Conservation (phyloP, 2,329 filamentous ascomycete genomes). For the Hyphodiscus sp. region DNA sequence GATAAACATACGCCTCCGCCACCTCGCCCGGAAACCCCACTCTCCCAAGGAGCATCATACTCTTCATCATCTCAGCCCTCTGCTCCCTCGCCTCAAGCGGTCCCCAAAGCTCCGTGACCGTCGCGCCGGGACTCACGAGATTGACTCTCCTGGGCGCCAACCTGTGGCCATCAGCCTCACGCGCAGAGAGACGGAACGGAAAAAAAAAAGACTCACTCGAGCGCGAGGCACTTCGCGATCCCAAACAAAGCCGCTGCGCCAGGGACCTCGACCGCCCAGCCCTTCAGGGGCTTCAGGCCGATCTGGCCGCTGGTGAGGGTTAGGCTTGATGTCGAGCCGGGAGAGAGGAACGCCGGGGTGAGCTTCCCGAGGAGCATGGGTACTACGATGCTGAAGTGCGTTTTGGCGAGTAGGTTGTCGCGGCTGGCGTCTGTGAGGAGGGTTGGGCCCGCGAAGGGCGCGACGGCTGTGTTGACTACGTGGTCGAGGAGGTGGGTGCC, state of each 20-base stretch:
- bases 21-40: constrained; percentile 30
- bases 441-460: neutral
- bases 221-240: constrained; percentile 47
- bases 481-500: constrained; percentile 9
- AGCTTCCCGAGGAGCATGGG: constrained; percentile 6
- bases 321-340: constrained; percentile 11
- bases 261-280: constrained; percentile 40
- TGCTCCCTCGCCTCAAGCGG: neutral
- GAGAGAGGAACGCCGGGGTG: constrained; percentile 5
- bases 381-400: neutral
- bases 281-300: constrained; percentile 7
- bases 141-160: constrained; percentile 58
- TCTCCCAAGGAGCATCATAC: constrained; percentile 14
- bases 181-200: no score
- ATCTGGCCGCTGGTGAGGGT: constrained; percentile 14
- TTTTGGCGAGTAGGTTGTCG: neutral
- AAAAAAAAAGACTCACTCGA: constrained; percentile 36
- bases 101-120: constrained; percentile 41
- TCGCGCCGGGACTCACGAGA: constrained; percentile 48
- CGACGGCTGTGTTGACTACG: constrained; percentile 14
- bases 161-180: no score
- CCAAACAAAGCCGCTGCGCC: constrained; percentile 44
- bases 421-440: constrained; percentile 1
- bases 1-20: constrained; percentile 36
- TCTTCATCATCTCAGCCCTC: constrained; percentile 10